Evolutionary conservation across 495 filamentous ascomycete genomes (phyloP), one percentile per base, ranked within the genome.

Genomic region (Daldinia vernicosa): DNA sequence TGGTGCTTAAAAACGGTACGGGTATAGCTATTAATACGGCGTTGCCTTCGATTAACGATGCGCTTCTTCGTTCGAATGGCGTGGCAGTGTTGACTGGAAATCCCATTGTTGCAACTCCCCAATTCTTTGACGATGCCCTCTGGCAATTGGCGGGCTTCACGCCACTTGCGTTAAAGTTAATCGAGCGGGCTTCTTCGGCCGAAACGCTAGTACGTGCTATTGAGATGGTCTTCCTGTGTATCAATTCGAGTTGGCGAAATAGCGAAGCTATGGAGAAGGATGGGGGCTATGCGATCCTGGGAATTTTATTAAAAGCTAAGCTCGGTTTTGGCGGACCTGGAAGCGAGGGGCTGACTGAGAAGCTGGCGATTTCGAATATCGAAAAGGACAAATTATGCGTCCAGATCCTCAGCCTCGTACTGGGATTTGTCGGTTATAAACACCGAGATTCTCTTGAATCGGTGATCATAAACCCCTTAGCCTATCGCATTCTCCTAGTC

Each of bases 251-350:
- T 76, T 99, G 95, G 95, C 88, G 95, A 70, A 98, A 98, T 70
- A 98, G 96, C 73, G 95, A 99, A 79, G 94, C 95, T 54, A 97
- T 99, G 93, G 95, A 99, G 79, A 89, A 89, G 75, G 94, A 97
- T 61, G 97, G 94, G 74, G 95, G 94, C 11, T 99, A 97, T 76
- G 90, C 91, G 14, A 91, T 98, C n/a, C 82, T 98, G 33, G 92
- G 90, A 52, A 85, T 87, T 61, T 77, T 97, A 15, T 78, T 98
- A 9, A 88, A 92, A 26, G 88, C 90, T 28, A 97, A 97, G 76
- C 80, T 97, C 4, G 89, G 88, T 12, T 83, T 83, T 79, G 79
- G 77, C 11, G 67, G 79, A 67, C 66, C 77, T 66, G 69, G 76
- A 67, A 78, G 79, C 62, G 81, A 85, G 76, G 67, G 62, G 11